Base-by-base conservation (phyloP, 495 filamentous ascomycete species). In the Xylaria castorea region DNA sequence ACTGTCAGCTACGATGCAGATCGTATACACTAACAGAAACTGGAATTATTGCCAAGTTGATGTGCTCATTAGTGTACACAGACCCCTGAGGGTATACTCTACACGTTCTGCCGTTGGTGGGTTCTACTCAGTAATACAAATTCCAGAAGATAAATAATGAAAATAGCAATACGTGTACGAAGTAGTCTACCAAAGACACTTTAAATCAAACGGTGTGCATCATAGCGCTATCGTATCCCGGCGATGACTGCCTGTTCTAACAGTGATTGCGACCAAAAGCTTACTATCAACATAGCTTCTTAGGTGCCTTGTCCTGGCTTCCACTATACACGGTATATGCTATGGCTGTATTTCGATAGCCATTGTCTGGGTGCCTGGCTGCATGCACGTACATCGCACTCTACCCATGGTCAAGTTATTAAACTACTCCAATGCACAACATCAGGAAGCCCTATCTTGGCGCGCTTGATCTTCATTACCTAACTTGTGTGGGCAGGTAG, bases 11-110 rank as follows among this genome's bases (percentile, higher is more conserved):
- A 16, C n/a, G 22, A n/a, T 22, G 34, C 9, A 62, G 20, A 57
- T 57, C 14, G 16, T 57, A 25, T 53, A 53, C 50, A 32, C 53
- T 57, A 57, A 57, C 27, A 32, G 27, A 63, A 63, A 63, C 14
- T 63, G 61, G 12, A 63, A 63, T 63, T 27, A 63, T 44, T 22
- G 61, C 61, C 53, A 57, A 57, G 27, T 7, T 32, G 53, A 57
- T 57, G 27, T 27, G 3, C 25, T 14, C 53, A 57, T 57, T 57
- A 57, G 53, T 57, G 53, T 57, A 57, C 53, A 57, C 53, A n/a
- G 27, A 57, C 27, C 53, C 53, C 27, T 57, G 53, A 32, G 12
- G 53, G 5, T 7, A 27, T 7, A 11, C 27, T 16, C 53, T 7
- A 57, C 30, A 18, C 27, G 12, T 1, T 18, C 12, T 32, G 27